phyloP scores from a whole-genome alignment of 2,329 filamentous ascomycete species.

The Whalleya microplaca region DNA sequence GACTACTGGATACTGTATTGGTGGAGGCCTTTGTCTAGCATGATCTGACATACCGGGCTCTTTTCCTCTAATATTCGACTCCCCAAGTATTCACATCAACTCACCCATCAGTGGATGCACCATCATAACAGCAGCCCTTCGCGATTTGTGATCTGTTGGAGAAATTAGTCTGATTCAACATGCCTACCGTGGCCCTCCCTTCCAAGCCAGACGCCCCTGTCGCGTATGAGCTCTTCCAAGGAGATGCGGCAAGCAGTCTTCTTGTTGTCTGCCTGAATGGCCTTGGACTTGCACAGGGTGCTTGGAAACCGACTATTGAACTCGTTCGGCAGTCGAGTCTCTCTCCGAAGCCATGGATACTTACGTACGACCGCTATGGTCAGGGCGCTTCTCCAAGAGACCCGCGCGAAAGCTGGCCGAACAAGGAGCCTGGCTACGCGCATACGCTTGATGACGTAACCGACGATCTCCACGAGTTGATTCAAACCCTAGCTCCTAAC shows the following conservation, averaged over 20 bases:
- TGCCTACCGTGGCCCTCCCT: constrained; percentile 30
- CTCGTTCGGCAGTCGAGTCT: constrained; percentile 18
- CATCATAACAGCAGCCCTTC: too few species aligned
- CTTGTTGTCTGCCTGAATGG: constrained; percentile 39
- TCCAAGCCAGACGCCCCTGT: constrained; percentile 37
- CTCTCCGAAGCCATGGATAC: constrained; percentile 31
- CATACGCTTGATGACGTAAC: constrained; percentile 33
- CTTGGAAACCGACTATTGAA: constrained; percentile 34
- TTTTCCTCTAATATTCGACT: too few species aligned
- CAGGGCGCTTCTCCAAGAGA: constrained; percentile 27
- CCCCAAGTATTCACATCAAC: background rate
- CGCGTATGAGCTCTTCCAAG: constrained; percentile 34
- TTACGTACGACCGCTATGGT: constrained; percentile 38
- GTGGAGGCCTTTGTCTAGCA: too few species aligned
- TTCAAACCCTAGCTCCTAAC: constrained; percentile 22
- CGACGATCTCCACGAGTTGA: constrained; percentile 35
- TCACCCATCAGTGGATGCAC: background rate
- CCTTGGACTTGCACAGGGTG: constrained; percentile 32
- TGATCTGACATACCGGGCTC: too few species aligned
- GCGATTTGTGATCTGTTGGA: background rate
- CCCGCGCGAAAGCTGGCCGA: constrained; percentile 30
- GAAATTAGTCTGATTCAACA: constrained; percentile 8
- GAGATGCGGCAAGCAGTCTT: constrained; percentile 22
- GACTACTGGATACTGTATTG: too few species aligned
- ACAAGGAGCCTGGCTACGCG: constrained; percentile 30